Evolutionary conservation across 192 early-diverging fungal species (phyloP).

Genomic region (Umbelopsis ramanniana): DNA sequence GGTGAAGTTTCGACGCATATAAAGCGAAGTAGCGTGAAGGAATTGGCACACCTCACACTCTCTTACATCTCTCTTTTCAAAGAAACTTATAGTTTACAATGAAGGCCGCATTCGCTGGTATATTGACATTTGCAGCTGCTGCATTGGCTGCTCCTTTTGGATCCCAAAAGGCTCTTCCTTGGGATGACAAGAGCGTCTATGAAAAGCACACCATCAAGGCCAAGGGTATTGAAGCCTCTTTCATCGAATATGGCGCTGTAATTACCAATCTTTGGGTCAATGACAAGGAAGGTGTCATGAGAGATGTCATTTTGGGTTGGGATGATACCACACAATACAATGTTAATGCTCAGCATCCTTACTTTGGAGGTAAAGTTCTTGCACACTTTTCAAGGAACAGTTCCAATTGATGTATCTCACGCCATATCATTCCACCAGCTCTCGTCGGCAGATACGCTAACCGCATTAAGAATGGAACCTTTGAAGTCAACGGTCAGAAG

Average conservation of each 20-base stretch:
- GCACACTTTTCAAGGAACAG: too few relatives aligned
- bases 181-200: slow-evolving; percentile 15
- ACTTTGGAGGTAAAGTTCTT: slow-evolving; percentile 2
- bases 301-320: slow-evolving; percentile 17
- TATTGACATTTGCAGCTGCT: slow-evolving; percentile 9
- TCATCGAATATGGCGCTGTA: slow-evolving; percentile 19
- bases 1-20: background rate
- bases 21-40: background rate
- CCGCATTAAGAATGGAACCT: slow-evolving; percentile 21
- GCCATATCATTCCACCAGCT: background rate
- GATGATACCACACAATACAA: slow-evolving; percentile 21
- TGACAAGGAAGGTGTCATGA: slow-evolving; percentile 6
- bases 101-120: slow-evolving; percentile 19
- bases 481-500: background rate
- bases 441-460: slow-evolving; percentile 23
- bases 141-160: background rate
- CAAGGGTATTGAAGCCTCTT: slow-evolving; percentile 13
- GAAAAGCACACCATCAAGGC: slow-evolving; percentile 23
- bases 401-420: too few relatives aligned
- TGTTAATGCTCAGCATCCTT: slow-evolving; percentile 12
- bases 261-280: slow-evolving; percentile 21
- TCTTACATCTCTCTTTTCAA: background rate
- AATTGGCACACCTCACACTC: background rate
- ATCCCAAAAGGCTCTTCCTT: background rate
- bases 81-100: background rate